Percentiles rank a stretch among this genome's conserved stretches.
Conservation (phyloP, 495 filamentous ascomycete species). For the Penicillium lividum region DNA sequence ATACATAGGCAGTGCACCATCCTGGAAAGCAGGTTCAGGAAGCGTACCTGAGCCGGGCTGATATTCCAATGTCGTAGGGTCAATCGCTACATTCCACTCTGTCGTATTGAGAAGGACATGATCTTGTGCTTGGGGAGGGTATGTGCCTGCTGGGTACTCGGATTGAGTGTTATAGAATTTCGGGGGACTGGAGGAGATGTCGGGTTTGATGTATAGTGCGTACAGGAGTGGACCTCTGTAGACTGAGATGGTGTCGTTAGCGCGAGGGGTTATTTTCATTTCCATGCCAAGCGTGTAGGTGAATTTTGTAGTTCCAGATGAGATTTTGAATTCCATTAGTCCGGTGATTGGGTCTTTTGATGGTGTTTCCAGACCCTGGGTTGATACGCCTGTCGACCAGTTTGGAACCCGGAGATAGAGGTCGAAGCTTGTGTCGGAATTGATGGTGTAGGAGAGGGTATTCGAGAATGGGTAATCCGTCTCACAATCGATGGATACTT, state of each 20-base stretch:
- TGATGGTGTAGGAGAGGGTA: constrained; percentile 48
- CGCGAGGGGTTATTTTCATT: constrained; percentile 36
- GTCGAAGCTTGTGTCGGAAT: constrained; percentile 37
- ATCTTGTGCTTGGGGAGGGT: constrained; percentile 14
- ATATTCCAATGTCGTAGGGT: constrained; percentile 22
- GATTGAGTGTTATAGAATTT: constrained; percentile 17
- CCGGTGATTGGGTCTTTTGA: constrained; percentile 27
- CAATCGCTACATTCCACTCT: constrained; percentile 27
- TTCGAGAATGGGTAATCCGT: constrained; percentile 54
- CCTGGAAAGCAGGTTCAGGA: constrained; percentile 49
- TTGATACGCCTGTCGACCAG: constrained; percentile 40
- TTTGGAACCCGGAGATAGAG: constrained; percentile 52
- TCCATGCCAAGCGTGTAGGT: constrained; percentile 21
- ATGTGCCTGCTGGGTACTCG: constrained; percentile 12
- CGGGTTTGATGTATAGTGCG: constrained; percentile 35
- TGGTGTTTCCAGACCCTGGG: constrained; percentile 7
- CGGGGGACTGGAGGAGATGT: constrained; percentile 15
- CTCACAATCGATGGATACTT: constrained; percentile 15
- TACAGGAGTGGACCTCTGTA: constrained; percentile 58
- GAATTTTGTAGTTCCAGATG: constrained; percentile 11
- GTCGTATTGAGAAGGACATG: constrained; percentile 12
- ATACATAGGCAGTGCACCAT: constrained; percentile 45
- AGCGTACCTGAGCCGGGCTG: constrained; percentile 24
- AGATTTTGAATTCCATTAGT: constrained; percentile 20
- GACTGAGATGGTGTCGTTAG: constrained; percentile 56